These are phyloP conservation scores for Fusarium sp. DNA, from an alignment of 2,329 filamentous ascomycete genomes.

Conservation along the genomic window DNA sequence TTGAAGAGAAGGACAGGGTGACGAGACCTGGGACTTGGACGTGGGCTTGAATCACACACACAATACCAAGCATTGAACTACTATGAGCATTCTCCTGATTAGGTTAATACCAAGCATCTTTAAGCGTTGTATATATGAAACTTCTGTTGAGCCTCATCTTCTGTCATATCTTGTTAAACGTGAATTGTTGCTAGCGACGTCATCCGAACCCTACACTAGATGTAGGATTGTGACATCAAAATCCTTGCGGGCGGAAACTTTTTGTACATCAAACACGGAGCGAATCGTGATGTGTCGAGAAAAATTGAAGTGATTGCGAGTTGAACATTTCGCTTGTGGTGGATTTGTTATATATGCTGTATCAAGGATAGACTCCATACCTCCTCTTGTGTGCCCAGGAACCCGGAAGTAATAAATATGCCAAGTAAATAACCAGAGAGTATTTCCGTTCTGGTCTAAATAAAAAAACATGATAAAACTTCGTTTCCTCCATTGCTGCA, in stretches of 20 bases:
- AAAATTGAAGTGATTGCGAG: neutral
- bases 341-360: constrained; percentile 32
- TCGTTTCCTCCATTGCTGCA: constrained; percentile 9
- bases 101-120: constrained; percentile 34
- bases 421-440: constrained; percentile 23
- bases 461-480: constrained; percentile 15
- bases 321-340: constrained; percentile 20
- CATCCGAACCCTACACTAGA: neutral
- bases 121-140: constrained; percentile 16
- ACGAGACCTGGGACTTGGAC: constrained; percentile 10
- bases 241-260: neutral
- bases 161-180: constrained; percentile 1
- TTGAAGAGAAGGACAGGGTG: constrained; percentile 19
- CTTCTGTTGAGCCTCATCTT: neutral
- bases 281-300: neutral
- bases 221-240: neutral
- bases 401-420: constrained; percentile 10
- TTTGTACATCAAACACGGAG: neutral
- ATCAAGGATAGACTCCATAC: constrained; percentile 36
- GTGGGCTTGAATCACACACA: constrained; percentile 27
- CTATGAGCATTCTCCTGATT: constrained; percentile 32
- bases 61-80: constrained; percentile 20
- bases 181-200: neutral
- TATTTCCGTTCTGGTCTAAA: constrained; percentile 17
- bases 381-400: constrained; percentile 8